Evolutionary conservation across 345 rosid species (phyloP), one percentile per base, ranked within the genome.

Genomic region (Capsella bursapastoris): DNA sequence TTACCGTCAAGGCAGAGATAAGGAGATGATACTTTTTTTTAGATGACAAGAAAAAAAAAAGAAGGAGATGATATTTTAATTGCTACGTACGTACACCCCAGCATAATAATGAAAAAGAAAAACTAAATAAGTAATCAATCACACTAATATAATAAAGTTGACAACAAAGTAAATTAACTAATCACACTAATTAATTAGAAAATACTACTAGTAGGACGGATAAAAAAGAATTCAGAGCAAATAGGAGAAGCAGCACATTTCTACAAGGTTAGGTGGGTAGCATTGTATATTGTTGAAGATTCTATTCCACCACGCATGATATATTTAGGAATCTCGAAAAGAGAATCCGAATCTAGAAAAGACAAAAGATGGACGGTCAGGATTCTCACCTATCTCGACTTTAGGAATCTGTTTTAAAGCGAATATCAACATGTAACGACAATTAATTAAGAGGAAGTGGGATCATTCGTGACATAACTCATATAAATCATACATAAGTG

Each of bases 281-380:
- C 15, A 60, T 67, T 74, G 51, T 74, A 57, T 75, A 75, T 52
- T 22, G 68, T 60, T 59, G 51, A 75, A 75, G 79, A 75, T 75
- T 68, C 74, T 0, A 22, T 22, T 22, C 25, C 25, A 22, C 25
- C 2, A 2, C 25, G 25, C 25, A 22, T 22, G 25, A 22, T 22
- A 22, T 22, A 22, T 22, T 22, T 22, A 22, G 51, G 73, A 68
- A 68, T 68, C 58, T 52, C 15, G 25, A 9, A 75, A 52, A 68
- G 64, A 61, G 69, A 75, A 75, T 68, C 27, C 69, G 68, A 75
- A 75, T 68, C 64, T 68, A 4, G 11, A 68, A 22, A 69, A 75
- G 65, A 15, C 5, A 4, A 34, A 6, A 18, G 22, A 68, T 52
- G 55, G 49, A 76, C 70, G 74, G 74, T 22, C 58, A 27, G 34